Conservation (phyloP, 164 flowering plant genomes). For the Vitis rotundifolia region DNA sequence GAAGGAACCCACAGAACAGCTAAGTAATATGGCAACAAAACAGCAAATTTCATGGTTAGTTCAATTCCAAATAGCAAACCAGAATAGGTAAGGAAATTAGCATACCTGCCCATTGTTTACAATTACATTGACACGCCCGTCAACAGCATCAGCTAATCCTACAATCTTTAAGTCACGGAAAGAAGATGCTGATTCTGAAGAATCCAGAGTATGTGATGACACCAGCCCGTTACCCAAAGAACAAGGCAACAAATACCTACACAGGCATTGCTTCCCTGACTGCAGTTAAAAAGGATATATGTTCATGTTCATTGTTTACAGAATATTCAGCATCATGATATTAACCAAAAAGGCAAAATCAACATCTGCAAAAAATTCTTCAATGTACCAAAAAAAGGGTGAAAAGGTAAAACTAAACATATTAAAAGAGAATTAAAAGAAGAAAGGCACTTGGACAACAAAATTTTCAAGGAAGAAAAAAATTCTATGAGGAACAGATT, state of each 20-base stretch:
- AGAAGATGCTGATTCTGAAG: constrained; percentile 34
- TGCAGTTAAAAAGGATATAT: constrained; percentile 36
- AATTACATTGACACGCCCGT: constrained; percentile 71
- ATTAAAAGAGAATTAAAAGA: background rate
- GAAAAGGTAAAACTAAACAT: background rate
- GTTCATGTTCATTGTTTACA: background rate
- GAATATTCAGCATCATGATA: background rate
- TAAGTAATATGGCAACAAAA: background rate
- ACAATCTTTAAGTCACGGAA: constrained; percentile 47
- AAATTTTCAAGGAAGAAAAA: no score
- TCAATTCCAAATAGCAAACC: background rate
- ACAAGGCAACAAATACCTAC: constrained; percentile 67
- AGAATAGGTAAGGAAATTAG: background rate
- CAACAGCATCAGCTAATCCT: constrained; percentile 82
- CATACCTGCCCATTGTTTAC: constrained; percentile 71
- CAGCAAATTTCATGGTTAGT: background rate
- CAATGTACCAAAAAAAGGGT: background rate
- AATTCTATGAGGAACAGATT: no score
- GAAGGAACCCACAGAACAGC: background rate
- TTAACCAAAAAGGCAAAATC: background rate
- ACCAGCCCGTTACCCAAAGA: constrained; percentile 29
- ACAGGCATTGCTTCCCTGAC: constrained; percentile 91
- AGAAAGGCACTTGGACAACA: background rate
- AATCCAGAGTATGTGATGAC: constrained; percentile 17
- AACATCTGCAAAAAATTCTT: background rate